These are phyloP conservation scores for Endoconidiophora laricicola DNA, from an alignment of 2,329 filamentous ascomycete species.

Conservation along the genomic window DNA sequence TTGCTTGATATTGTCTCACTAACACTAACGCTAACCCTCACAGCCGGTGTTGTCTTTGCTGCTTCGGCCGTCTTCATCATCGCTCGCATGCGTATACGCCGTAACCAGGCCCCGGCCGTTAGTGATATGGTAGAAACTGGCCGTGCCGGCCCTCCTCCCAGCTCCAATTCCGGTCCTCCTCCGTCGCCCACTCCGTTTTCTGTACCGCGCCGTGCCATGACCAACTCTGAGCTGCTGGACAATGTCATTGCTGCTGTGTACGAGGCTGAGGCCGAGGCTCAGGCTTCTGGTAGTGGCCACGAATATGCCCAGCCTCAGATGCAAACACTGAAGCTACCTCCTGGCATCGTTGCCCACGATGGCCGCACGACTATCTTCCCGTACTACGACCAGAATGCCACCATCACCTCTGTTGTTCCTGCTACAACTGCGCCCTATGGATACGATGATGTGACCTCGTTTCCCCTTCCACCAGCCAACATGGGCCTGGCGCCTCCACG, in stretches of 20 bases:
- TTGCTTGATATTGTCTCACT: background rate
- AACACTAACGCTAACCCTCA: background rate
- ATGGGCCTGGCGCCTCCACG: background rate
- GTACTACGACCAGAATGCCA: slow-evolving; percentile 1
- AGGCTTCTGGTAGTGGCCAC: background rate
- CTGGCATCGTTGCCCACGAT: slow-evolving; percentile 3
- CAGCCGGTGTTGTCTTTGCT: slow-evolving; percentile 11
- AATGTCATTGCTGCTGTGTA: slow-evolving; percentile 9
- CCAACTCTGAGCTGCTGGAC: slow-evolving; percentile 10
- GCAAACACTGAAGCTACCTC: background rate
- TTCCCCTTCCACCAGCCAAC: background rate
- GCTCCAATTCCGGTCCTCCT: background rate
- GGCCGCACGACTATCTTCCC: slow-evolving; percentile 6
- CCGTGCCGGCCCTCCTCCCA: background rate
- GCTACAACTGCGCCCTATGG: slow-evolving; percentile 3
- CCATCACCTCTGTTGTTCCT: background rate
- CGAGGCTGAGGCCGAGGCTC: slow-evolving; percentile 3
- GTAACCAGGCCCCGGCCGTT: background rate
- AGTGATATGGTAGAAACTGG: background rate
- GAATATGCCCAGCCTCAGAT: background rate
- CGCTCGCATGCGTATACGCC: slow-evolving; percentile 7
- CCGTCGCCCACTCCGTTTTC: slow-evolving; percentile 4
- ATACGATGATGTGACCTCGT: slow-evolving; percentile 6
- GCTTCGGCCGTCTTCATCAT: slow-evolving; percentile 10
- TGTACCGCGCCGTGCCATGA: slow-evolving; percentile 5